These are phyloP conservation scores for Babesia divergens DNA, from an alignment of 169 alveolate genomes.

Conservation along the genomic window DNA sequence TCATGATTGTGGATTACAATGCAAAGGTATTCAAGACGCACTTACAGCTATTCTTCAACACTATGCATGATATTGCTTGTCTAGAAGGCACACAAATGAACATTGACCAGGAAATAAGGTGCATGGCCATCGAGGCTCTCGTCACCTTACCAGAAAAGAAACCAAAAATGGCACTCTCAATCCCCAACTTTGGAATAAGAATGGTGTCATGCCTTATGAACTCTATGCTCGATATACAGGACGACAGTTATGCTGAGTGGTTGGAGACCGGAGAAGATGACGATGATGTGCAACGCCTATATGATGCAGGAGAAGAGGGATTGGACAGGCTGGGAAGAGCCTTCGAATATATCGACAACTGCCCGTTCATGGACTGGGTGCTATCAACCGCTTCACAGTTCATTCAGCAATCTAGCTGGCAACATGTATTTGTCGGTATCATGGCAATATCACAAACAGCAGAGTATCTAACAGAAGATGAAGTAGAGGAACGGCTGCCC, in stretches of 20 bases:
- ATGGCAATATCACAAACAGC: slow-evolving; percentile 86
- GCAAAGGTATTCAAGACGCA: slow-evolving; percentile 68
- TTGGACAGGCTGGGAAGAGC: slow-evolving; percentile 83
- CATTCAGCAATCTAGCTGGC: slow-evolving; percentile 79
- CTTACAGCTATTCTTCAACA: slow-evolving; percentile 59
- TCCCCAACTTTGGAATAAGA: slow-evolving; percentile 74
- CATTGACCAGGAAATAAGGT: slow-evolving; percentile 69
- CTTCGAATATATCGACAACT: slow-evolving; percentile 71
- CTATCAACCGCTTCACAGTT: slow-evolving; percentile 76
- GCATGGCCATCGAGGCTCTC: slow-evolving; percentile 75
- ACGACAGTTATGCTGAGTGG: slow-evolving; percentile 80
- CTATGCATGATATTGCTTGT: slow-evolving; percentile 65
- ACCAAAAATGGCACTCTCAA: slow-evolving; percentile 73
- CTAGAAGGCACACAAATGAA: slow-evolving; percentile 57
- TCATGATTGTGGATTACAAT: slow-evolving; percentile 73
- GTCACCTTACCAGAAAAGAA: slow-evolving; percentile 72
- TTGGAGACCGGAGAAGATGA: slow-evolving; percentile 79
- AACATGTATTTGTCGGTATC: slow-evolving; percentile 81
- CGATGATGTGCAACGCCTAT: slow-evolving; percentile 77
- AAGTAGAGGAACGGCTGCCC: slow-evolving; percentile 79
- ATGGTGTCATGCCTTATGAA: slow-evolving; percentile 69
- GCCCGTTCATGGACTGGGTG: slow-evolving; percentile 74
- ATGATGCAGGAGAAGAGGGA: slow-evolving; percentile 84
- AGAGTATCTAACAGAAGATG: slow-evolving; percentile 83
- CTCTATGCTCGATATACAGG: slow-evolving; percentile 81